A percentile compares a stretch with the other conserved stretches of the same genome.
Conservation (phyloP, 306 rosid species). For the Cicer pinnatifidum region DNA sequence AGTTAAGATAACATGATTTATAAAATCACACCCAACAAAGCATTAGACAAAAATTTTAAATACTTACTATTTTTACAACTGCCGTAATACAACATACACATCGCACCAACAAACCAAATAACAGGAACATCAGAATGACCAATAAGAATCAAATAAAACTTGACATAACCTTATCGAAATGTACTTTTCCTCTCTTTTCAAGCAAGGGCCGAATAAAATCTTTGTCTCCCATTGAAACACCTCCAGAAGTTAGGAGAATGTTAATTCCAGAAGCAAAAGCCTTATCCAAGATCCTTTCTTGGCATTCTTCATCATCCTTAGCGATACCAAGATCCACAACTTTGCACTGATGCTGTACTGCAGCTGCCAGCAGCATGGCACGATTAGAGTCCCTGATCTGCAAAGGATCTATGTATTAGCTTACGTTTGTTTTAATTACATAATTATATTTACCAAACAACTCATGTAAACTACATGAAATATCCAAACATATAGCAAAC, state of each 20-base stretch:
- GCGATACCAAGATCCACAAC: slow-evolving; percentile 82
- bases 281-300: slow-evolving; percentile 67
- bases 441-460: slow-evolving; percentile 33
- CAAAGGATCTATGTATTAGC: slow-evolving; percentile 49
- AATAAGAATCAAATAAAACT: slow-evolving; percentile 25
- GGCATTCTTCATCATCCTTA: slow-evolving; percentile 77
- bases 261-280: slow-evolving; percentile 77
- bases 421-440: slow-evolving; percentile 18
- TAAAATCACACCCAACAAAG: slow-evolving; percentile 31
- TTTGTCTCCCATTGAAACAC: slow-evolving; percentile 98
- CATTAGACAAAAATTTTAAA: slow-evolving; percentile 17
- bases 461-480: not conserved
- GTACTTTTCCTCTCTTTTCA: slow-evolving; percentile 68
- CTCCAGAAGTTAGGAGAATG: slow-evolving; percentile 93
- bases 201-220: slow-evolving; percentile 89
- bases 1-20: slow-evolving; percentile 34
- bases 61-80: slow-evolving; percentile 38
- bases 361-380: slow-evolving; percentile 88
- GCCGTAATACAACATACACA: slow-evolving; percentile 1
- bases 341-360: slow-evolving; percentile 73
- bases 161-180: slow-evolving; percentile 67
- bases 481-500: slow-evolving; percentile 36
- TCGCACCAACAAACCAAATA: slow-evolving; percentile 28
- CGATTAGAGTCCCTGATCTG: slow-evolving; percentile 98
- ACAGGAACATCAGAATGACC: not conserved